Conservation (phyloP, 768 basidiomycete species). For the Lactarius quietus region DNA sequence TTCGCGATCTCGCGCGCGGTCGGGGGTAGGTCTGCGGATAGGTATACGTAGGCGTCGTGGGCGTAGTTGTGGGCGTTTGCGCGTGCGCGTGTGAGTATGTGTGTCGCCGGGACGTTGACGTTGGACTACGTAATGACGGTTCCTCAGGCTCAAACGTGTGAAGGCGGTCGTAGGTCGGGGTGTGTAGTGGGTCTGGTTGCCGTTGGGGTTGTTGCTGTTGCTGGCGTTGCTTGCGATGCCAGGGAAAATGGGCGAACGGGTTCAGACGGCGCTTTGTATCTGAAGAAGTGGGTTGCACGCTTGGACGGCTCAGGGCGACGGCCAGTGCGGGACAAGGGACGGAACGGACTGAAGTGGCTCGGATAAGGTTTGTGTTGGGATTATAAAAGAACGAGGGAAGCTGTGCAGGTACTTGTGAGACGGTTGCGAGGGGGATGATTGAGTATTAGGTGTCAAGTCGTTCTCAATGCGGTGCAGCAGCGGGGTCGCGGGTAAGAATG, state of each 20-base stretch:
- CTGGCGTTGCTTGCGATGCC: conserved; percentile 10
- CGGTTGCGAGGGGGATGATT: conserved; percentile 2
- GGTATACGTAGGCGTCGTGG: neutral
- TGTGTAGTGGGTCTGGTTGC: neutral
- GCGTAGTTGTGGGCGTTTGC: neutral
- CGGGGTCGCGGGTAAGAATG: conserved; percentile 4
- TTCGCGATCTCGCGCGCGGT: conserved; percentile 1
- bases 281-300: neutral
- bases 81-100: neutral
- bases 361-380: neutral
- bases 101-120: neutral
- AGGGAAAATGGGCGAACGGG: neutral
- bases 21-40: conserved; percentile 11
- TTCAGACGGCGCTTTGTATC: conserved; percentile 5
- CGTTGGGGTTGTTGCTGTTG: conserved; percentile 11
- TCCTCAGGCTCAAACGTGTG: too few species aligned
- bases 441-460: neutral
- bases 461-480: conserved; percentile 10
- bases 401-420: neutral
- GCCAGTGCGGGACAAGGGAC: conserved; percentile 7
- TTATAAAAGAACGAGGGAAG: neutral
- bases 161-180: neutral
- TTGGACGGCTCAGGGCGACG: neutral
- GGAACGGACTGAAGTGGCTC: too few species aligned
- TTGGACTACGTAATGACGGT: too few species aligned